Evolutionary conservation across 768 basidiomycete species (phyloP), one percentile per base, ranked within the genome.

Genomic region (Boletus subcaerulescens): DNA sequence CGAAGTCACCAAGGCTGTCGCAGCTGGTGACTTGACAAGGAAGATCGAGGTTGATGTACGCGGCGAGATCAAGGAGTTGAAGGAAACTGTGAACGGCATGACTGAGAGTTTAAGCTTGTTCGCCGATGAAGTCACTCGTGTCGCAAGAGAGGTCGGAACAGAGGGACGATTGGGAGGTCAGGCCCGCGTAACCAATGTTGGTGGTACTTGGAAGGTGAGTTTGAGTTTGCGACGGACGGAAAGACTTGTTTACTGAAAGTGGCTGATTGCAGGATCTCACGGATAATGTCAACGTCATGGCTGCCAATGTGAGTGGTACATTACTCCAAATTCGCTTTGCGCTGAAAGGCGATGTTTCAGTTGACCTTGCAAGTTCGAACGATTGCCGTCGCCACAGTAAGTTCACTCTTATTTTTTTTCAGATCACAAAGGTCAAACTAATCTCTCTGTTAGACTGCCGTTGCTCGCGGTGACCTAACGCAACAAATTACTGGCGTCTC

Each of bases 211-310:
- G 97, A 93, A 93, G 77, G 79, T 77, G 43, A 44, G 59, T 47
- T n/a, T 13, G 18, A 14, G 38, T 14, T 38, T 43, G 18, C 14
- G 14, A 14, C 24, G 38, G 18, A 15, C 17, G 3, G 14, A 48
- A 29, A 20, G 40, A 5, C 32, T 20, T 5, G 12, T 47, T 24
- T 22, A 24, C 32, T 62, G 17, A 59, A 42, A 7, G 52, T 11
- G 52, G 50, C 1, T 69, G 68, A 6, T 53, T 51, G 40, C 65
- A 82, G 76, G 90, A 93, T 67, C 77, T 98, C 74, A 95, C 94
- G 46, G 92, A 95, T 67, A 94, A 92, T 71, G 94, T 97, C 62
- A 97, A 96, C 67, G 84, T 92, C 64, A 96, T 96, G 94, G 93
- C 93, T 40, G 85, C 85, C 40, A 97, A 97, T 64, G 88, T 91